Percentiles rank a stretch among this genome's conserved stretches.
phyloP scores from a whole-genome alignment of 345 rosid species.

The Psidium guajava region DNA sequence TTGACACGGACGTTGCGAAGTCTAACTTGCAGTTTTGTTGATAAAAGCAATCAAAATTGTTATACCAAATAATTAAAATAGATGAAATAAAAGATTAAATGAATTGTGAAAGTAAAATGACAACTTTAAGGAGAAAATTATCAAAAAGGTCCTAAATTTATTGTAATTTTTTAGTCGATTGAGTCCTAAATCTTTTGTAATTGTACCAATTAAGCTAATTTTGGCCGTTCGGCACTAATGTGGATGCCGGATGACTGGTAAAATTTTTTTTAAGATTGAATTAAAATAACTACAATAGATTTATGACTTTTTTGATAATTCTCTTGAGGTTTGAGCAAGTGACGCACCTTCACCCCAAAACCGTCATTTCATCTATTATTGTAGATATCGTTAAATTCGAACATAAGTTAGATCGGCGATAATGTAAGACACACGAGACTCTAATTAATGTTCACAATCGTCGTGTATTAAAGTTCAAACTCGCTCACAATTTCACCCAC shows the following conservation, averaged over 20 bases:
- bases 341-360: background rate
- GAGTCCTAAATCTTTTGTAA: no score
- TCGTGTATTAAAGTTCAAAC: no score
- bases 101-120: background rate
- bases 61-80: background rate
- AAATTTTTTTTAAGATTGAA: no score
- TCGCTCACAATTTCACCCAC: fast-evolving
- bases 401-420: fast-evolving
- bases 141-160: no score
- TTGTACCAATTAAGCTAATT: no score
- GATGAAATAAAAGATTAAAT: background rate
- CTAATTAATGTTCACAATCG: fast-evolving
- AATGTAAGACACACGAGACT: no score
- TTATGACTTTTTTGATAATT: no score
- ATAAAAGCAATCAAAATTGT: background rate
- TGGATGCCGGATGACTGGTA: no score
- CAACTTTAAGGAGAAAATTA: background rate
- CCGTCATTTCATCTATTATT: background rate
- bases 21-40: background rate
- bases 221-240: no score
- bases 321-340: background rate
- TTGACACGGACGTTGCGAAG: background rate
- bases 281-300: no score
- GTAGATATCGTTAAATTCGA: background rate
- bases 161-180: no score